Conservation (phyloP, 73 alveolate genomes). For the Paramecium pentaurelia region DNA sequence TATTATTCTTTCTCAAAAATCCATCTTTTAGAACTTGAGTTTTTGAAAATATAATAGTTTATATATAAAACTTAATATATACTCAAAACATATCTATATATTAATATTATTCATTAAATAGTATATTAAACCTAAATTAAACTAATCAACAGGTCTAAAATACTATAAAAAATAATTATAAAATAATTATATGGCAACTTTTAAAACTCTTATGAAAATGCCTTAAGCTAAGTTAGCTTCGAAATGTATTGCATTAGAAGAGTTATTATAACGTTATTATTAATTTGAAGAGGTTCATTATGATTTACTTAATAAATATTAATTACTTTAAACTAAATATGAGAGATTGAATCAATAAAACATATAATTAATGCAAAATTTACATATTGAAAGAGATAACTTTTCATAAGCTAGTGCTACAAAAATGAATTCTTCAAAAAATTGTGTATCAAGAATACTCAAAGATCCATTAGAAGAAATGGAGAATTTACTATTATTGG, state of each 20-base stretch:
- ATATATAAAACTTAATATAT: too few relatives aligned
- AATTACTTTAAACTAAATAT: not conserved
- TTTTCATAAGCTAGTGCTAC: not conserved
- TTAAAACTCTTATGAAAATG: not conserved
- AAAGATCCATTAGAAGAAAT: not conserved
- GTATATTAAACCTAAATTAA: not conserved
- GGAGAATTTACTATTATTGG: not conserved
- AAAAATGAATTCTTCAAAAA: not conserved
- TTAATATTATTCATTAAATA: too few relatives aligned
- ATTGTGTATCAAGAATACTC: not conserved
- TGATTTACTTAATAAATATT: not conserved
- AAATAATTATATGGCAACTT: not conserved
- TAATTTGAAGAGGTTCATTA: conserved; percentile 8
- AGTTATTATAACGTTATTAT: not conserved
- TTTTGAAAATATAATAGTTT: too few relatives aligned
- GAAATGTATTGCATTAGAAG: not conserved
- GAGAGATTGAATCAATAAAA: not conserved
- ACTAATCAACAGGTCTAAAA: not conserved
- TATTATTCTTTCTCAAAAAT: too few relatives aligned
- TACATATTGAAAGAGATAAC: not conserved
- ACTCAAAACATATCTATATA: too few relatives aligned
- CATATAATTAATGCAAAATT: not conserved
- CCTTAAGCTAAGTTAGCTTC: not conserved
- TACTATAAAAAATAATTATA: not conserved
- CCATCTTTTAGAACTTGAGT: too few relatives aligned